Base-by-base conservation (phyloP, 495 filamentous ascomycete genomes). In the Aspergillus sclerotioniger region DNA sequence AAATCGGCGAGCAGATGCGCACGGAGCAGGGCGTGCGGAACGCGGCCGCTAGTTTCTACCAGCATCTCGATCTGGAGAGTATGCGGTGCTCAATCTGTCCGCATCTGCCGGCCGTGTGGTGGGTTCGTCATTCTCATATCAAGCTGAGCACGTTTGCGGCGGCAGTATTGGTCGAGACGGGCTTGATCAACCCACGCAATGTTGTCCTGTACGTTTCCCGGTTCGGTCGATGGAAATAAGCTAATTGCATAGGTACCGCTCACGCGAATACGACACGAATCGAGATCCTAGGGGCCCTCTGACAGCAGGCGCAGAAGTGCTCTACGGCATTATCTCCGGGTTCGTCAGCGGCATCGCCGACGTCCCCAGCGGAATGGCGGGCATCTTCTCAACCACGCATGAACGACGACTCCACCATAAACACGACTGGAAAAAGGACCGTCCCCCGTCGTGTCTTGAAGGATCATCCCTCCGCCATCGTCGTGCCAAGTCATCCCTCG, bases 271-370 rank as follows among this genome's bases (percentile, higher is more conserved):
- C 63, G 83, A 87, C 58, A 90, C 87, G 1, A 84, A 88, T 49
- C 83, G 88, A 37, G 81, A 90, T 53, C 86, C 89, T 3, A 83
- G 81, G 62, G 85, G 91, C 57, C 89, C 89, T 0, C 80, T 92
- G 16, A 84, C 87, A 8, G 89, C 88, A 13, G 83, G 82, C 31
- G 84, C 90, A 1, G 83, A 85, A 16, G 88, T 90, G 0, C 69
- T 96, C 3, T 74, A 93, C 13, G 90, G 90, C 6, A 89, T 90
- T 8, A 76, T 90, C 35, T 79, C 84, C 15, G 87, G 79, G 57
- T 82, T 98, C 49, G 80, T 88, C 64, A 89, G 93, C 80, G 91
- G 90, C 0, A 75, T 92, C 31, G 89, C 88, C 5, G 91, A 95
- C 61, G 83, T 97, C 20, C 92, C 93, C 0, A 76, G 81, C 13